Evolutionary conservation across 1,139 yeast genomes (phyloP), one percentile per base, ranked within the genome.

Genomic region (Yamadazyma sp.): DNA sequence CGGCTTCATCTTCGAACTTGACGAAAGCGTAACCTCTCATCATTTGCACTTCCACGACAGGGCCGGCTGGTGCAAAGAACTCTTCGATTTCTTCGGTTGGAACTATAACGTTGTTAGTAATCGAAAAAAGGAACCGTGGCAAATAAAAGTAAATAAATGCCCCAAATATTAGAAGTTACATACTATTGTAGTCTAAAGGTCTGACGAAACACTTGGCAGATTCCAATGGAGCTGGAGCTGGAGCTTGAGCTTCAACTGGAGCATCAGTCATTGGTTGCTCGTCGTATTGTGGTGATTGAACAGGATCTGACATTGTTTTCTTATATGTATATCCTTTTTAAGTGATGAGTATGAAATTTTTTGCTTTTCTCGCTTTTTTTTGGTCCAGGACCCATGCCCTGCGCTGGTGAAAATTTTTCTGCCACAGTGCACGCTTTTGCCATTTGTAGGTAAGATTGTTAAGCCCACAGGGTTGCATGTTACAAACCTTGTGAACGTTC

Each of bases 21-120:
- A 85, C 80, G 54, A 83, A 84, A 28, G 88, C 92, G 57, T 81
- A 83, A 34, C 91, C 91, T 57, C 83, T 80, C 76, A 82, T 74
- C 54, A 84, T 63, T 59, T 81, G 82, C 39, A 83, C 80, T 54
- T 83, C 88, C 48, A 72, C 69, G 51, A 85, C 67, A 38, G 84
- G 77, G 49, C 91, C 94, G 45, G 71, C 73, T 44, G 78, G 72
- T 12, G 80, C 63, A 56, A 85, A 84, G 58, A 79, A 81, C 42
- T 79, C 87, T 62, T 81, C 81, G 40, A 85, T 63, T 54, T 82
- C 85, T 46, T 81, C 83, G 44, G 69, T 70, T 37, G 72, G 63
- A 41, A 68, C 75, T 53, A 48, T 16, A 45, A 33, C 17, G 40
- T 37, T 33, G 44, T 44, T 41, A 55, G 56, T 54, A 50, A 16